Percentiles rank a stretch among this genome's conserved stretches.
These are phyloP conservation scores for Pouteria glomerata DNA, from an alignment of 148 eudicot genomes.

Conservation along the genomic window DNA sequence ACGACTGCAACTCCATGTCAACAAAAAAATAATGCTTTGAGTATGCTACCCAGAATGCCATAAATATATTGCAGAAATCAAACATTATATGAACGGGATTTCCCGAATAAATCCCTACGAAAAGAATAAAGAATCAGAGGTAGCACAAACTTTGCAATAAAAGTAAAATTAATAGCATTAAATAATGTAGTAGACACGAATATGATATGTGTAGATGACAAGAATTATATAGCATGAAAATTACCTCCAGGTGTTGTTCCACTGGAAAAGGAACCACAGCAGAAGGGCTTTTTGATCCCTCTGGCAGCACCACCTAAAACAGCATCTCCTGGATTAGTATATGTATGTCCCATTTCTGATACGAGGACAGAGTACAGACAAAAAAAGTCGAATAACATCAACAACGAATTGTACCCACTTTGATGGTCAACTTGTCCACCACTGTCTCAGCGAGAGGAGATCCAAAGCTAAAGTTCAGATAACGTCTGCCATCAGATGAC, in stretches of 20 bases:
- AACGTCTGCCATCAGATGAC: conserved; percentile 71
- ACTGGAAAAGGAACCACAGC: conserved; percentile 62
- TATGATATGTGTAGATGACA: not conserved
- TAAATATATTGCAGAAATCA: not conserved
- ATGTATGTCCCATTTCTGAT: not conserved
- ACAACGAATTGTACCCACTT: conserved; percentile 39
- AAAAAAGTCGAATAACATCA: not conserved
- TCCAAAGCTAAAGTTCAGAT: conserved; percentile 83
- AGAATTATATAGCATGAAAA: not conserved
- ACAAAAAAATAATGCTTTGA: not conserved
- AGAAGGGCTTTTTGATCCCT: conserved; percentile 79
- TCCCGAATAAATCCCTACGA: not conserved
- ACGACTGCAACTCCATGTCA: not conserved
- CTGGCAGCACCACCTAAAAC: conserved; percentile 83
- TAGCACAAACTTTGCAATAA: not conserved
- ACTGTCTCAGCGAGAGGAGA: conserved; percentile 72
- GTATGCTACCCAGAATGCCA: not conserved
- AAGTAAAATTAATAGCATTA: conserved; percentile 3
- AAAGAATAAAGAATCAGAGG: not conserved
- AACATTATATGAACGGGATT: not conserved
- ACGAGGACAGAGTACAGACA: not conserved
- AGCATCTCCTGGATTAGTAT: conserved; percentile 8
- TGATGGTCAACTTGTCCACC: conserved; percentile 74
- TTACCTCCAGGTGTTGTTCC: conserved; percentile 78
- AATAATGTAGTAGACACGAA: not conserved